phyloP scores from a whole-genome alignment of 139 green algal species.

The Tetradesmus lagerheimii region DNA sequence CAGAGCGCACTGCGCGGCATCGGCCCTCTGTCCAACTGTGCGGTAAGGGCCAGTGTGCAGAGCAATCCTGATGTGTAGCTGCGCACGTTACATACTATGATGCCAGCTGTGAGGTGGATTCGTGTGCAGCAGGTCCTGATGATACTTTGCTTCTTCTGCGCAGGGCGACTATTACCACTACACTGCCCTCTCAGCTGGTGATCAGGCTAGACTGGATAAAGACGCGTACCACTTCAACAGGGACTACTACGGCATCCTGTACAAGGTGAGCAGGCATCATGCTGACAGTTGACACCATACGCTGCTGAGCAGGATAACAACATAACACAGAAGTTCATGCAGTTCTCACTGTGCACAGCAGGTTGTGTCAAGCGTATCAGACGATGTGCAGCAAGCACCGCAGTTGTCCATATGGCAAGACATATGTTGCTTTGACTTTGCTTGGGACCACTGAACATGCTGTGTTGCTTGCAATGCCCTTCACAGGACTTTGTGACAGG shows the following conservation, averaged over 20 bases:
- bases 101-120: not conserved
- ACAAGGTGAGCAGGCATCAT: conserved; percentile 24
- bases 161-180: conserved; percentile 42
- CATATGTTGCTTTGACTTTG: too few species aligned
- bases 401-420: too few species aligned
- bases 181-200: not conserved
- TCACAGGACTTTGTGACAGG: conserved; percentile 11
- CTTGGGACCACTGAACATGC: too few species aligned
- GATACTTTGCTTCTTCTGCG: too few species aligned
- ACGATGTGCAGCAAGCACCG: not conserved
- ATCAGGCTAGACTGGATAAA: not conserved
- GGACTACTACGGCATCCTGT: not conserved
- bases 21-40: conserved; percentile 10
- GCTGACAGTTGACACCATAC: too few species aligned
- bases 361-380: too few species aligned
- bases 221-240: not conserved
- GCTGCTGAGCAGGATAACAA: too few species aligned
- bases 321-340: too few species aligned
- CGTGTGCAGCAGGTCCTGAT: not conserved
- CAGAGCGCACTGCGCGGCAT: conserved; percentile 11
- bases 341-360: too few species aligned
- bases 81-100: not conserved
- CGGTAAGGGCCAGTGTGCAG: not conserved
- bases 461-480: not conserved
- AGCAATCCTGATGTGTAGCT: too few species aligned